Conservation (phyloP, 2,329 filamentous ascomycete species). For the Zalaria obscura region DNA sequence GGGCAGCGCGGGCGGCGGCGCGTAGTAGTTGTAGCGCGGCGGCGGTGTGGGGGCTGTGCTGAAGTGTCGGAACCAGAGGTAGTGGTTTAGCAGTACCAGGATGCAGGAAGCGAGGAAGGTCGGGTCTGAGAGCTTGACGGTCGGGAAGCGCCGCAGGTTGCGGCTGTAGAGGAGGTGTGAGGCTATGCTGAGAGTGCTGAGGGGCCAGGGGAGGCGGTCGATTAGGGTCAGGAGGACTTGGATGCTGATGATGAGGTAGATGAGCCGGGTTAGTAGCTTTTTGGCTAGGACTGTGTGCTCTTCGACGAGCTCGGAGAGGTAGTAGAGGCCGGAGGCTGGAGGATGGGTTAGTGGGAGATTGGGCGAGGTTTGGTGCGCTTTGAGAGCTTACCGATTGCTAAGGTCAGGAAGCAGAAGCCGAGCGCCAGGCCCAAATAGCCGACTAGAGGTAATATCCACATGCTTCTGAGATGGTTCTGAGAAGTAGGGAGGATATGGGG, state of each 20-base stretch:
- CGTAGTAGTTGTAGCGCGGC: slow-evolving; percentile 32
- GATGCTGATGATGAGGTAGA: slow-evolving; percentile 64
- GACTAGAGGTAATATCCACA: slow-evolving; percentile 92
- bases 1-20: slow-evolving; percentile 37
- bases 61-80: slow-evolving; percentile 92
- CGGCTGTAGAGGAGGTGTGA: slow-evolving; percentile 42
- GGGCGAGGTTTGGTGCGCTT: background rate
- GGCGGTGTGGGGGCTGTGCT: slow-evolving; percentile 41
- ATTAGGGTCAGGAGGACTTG: slow-evolving; percentile 64
- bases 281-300: slow-evolving; percentile 92
- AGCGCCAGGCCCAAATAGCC: slow-evolving; percentile 78
- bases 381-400: slow-evolving; percentile 58
- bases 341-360: slow-evolving; percentile 1
- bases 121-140: slow-evolving; percentile 78
- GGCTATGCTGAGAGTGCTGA: slow-evolving; percentile 20
- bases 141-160: slow-evolving; percentile 63
- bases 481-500: too few species aligned
- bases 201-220: slow-evolving; percentile 69
- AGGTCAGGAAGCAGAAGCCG: slow-evolving; percentile 85
- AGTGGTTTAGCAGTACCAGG: slow-evolving; percentile 81
- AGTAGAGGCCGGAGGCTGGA: slow-evolving; percentile 88
- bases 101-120: slow-evolving; percentile 72
- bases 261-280: slow-evolving; percentile 68
- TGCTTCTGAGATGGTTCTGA: slow-evolving; percentile 25
- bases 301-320: slow-evolving; percentile 93